phyloP scores from a whole-genome alignment of 805 yeast species.

The Blastobotrys muscicola region DNA sequence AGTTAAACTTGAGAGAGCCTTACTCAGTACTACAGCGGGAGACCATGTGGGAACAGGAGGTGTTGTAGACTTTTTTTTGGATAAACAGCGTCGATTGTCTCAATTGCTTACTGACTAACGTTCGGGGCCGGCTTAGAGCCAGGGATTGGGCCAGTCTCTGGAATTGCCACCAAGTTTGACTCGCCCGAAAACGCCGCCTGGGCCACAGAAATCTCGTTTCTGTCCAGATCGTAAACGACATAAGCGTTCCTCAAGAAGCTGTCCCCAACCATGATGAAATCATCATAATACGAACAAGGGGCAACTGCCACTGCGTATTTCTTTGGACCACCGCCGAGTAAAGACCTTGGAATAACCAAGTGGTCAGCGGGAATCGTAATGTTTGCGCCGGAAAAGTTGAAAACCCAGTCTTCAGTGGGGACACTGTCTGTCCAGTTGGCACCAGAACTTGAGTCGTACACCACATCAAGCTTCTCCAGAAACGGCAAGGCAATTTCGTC shows the following conservation, averaged over 20 bases:
- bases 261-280: constrained; percentile 38
- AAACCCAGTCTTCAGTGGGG: neutral
- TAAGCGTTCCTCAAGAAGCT: constrained; percentile 43
- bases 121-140: neutral
- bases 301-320: no score
- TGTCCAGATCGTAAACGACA: constrained; percentile 39
- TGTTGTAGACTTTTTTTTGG: no score
- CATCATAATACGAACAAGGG: neutral
- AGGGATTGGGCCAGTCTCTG: constrained; percentile 7
- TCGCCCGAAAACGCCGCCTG: neutral
- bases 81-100: no score
- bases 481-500: constrained; percentile 2
- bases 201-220: neutral
- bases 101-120: neutral
- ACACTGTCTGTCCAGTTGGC: neutral
- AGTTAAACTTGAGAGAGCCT: no score
- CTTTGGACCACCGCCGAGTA: constrained; percentile 5
- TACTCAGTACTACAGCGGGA: no score
- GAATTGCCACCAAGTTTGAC: no score
- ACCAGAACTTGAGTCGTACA: neutral
- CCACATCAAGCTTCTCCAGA: neutral
- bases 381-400: neutral
- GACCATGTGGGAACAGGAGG: no score
- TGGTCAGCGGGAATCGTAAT: neutral
- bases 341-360: neutral